Conservation (phyloP, 495 filamentous ascomycete species). For the Podospora conica region DNA sequence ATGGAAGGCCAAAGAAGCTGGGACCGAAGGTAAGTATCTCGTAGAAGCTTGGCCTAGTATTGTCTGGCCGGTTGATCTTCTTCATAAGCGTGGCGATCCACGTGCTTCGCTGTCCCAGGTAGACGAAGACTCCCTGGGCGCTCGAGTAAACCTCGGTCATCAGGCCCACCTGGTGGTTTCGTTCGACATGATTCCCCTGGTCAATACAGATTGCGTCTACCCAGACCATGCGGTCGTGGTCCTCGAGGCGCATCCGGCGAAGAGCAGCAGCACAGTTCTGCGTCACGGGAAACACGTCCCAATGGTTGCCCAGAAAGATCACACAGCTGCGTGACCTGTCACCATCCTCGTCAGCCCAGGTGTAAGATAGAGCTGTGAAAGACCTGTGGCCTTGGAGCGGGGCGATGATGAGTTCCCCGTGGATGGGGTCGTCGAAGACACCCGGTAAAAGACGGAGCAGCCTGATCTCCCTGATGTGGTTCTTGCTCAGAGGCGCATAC, state of each 20-base stretch:
- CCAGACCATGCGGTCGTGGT: constrained; percentile 12
- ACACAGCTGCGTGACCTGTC: background rate
- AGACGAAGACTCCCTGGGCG: constrained; percentile 5
- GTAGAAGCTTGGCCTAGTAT: too few species aligned
- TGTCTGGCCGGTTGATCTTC: too few species aligned
- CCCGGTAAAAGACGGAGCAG: background rate
- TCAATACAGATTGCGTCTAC: constrained; percentile 28
- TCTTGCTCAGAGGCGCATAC: background rate
- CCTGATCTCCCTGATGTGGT: background rate
- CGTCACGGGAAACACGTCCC: background rate
- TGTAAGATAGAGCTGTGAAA: background rate
- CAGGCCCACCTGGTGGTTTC: constrained; percentile 17
- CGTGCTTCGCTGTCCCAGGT: background rate
- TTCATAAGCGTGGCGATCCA: too few species aligned
- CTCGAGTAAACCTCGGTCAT: constrained; percentile 23
- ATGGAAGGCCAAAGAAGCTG: background rate
- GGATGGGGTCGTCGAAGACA: background rate
- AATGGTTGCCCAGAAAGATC: background rate
- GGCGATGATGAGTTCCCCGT: background rate
- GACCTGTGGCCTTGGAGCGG: background rate
- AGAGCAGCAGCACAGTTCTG: background rate
- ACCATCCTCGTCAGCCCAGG: background rate
- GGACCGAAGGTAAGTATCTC: too few species aligned
- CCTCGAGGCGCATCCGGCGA: background rate
- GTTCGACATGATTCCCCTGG: constrained; percentile 19